Evolutionary conservation across 2,329 filamentous ascomycete species (phyloP), one percentile per base, ranked within the genome.

Genomic region (Pestalotiopsis sp.): DNA sequence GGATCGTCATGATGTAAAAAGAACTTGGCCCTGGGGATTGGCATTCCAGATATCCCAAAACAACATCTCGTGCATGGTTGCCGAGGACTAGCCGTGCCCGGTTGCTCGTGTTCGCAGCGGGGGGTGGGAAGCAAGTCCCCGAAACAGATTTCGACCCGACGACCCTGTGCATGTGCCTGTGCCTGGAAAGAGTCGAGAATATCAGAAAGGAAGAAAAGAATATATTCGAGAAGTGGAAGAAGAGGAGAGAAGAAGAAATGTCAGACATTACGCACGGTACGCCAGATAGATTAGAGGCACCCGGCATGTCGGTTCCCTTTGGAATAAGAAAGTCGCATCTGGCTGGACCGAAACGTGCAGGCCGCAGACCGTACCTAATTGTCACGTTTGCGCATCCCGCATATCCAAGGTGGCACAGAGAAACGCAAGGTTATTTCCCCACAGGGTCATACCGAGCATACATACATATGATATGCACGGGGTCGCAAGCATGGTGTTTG

Each of bases 321-420:
- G 45, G 45, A 9, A 20, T 52, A 52, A 52, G 20, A 52, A 52
- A 39, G 17, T 62, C n/a, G 27, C 59, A 61, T 13, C 59, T 61
- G 9, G 27, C 59, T 36, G 59, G 59, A 36, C 59, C 59, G 31
- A 36, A 52, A 61, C 59, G 59, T 61, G 59, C 59, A 61, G 59
- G 27, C 20, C 20, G 59, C 59, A 61, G 59, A 27, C 36, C 59
- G 31, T n/a, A 31, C 31, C 31, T 31, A 4, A 13, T 59, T n/a
- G 57, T 59, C 57, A 27, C 57, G 57, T 59, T 39, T 14, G 17
- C 14, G 27, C 59, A 27, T 41, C 45, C 41, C 45, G 45, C 45
- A 52, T n/a, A 52, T 20, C 45, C 45, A 20, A 52, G 17, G 45
- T 52, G 45, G 45, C n/a, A 52, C 45, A 52, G 45, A 52, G 45